phyloP scores from a whole-genome alignment of 2,329 filamentous ascomycete genomes.

The Dothiorella sarmentorum region DNA sequence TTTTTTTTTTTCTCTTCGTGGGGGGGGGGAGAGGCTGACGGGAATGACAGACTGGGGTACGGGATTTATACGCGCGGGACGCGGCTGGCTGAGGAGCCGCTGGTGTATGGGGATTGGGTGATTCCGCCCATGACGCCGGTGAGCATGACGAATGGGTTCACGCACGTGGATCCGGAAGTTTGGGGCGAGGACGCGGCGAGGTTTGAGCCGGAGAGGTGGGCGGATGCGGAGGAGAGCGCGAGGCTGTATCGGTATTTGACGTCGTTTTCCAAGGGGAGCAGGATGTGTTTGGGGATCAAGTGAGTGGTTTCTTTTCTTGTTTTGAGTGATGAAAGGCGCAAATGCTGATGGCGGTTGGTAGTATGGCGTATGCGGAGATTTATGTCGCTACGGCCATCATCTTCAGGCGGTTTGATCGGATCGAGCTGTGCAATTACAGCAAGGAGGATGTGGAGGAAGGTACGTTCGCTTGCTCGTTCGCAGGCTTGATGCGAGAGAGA shows the following conservation, averaged over 20 bases:
- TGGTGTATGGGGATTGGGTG: not conserved
- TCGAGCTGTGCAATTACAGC: not conserved
- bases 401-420: not conserved
- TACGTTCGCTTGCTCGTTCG: not conserved
- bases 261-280: slow-evolving; percentile 17
- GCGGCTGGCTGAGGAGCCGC: not conserved
- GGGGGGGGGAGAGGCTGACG: no score
- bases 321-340: not conserved
- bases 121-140: not conserved
- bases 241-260: slow-evolving; percentile 16
- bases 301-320: slow-evolving; percentile 7
- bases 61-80: not conserved
- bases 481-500: no score
- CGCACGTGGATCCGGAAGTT: not conserved
- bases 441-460: not conserved
- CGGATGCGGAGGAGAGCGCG: not conserved
- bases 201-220: not conserved
- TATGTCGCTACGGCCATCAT: slow-evolving; percentile 12
- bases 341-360: not conserved
- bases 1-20: not conserved
- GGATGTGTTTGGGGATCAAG: slow-evolving; percentile 20
- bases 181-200: not conserved
- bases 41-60: not conserved
- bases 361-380: slow-evolving; percentile 19
- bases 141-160: not conserved